These are phyloP conservation scores for Epithele typhae DNA, from an alignment of 768 basidiomycete species.

Conservation along the genomic window DNA sequence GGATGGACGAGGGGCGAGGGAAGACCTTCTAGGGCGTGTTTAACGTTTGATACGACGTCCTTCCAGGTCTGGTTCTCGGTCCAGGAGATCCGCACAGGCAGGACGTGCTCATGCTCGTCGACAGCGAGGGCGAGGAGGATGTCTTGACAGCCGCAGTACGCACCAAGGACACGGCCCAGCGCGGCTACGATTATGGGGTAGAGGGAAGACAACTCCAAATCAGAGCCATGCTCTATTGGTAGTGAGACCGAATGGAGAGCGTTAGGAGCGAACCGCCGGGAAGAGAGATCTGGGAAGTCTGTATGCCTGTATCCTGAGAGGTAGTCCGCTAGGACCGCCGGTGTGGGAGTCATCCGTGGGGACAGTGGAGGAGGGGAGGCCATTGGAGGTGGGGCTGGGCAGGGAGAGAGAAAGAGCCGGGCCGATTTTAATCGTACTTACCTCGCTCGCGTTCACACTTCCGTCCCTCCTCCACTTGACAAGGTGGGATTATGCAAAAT, in stretches of 20 bases:
- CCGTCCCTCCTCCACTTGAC: no score
- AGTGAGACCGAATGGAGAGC: conserved; percentile 5
- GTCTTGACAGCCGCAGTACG: conserved; percentile 14
- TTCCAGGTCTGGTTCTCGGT: conserved; percentile 5
- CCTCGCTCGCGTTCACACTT: no score
- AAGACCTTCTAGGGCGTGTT: conserved; percentile 1
- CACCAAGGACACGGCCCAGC: conserved; percentile 13
- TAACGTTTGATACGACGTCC: background rate
- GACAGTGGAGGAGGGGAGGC: conserved; percentile 1
- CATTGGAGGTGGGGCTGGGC: no score
- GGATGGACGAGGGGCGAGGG: conserved; percentile 2
- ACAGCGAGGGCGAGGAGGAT: conserved; percentile 8
- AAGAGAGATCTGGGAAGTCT: conserved; percentile 18
- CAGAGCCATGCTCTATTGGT: conserved; percentile 1
- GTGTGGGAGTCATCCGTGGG: background rate
- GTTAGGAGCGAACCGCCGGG: conserved; percentile 13
- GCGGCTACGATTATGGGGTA: conserved; percentile 5
- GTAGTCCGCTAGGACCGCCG: conserved; percentile 4
- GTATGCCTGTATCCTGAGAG: conserved; percentile 14
- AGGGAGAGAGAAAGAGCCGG: no score
- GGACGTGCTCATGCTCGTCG: conserved; percentile 1
- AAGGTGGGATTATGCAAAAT: no score
- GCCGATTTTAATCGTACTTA: no score
- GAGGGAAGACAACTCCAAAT: background rate
- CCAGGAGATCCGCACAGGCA: conserved; percentile 11